Evolutionary conservation across 139 green algal species (phyloP).

Genomic region (Picochlorum sp.): DNA sequence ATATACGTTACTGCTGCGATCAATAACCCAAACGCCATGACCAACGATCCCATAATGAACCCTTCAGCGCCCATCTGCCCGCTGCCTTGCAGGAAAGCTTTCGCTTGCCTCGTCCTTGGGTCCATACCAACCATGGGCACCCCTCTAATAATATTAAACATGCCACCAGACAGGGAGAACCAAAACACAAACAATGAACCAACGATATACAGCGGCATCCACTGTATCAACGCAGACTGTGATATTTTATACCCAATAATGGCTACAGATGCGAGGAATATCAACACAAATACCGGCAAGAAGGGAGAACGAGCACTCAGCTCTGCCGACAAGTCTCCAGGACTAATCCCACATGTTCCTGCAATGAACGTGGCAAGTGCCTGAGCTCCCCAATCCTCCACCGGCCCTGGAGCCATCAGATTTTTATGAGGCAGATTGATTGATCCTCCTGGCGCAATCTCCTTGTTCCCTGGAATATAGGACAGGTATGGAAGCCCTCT

Average conservation of each 20-base stretch:
- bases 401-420: constrained; percentile 16
- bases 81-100: constrained; percentile 19
- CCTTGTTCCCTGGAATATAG: constrained; percentile 24
- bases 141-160: constrained; percentile 89
- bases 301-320: background rate
- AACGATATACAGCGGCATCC: constrained; percentile 31
- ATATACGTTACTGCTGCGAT: constrained; percentile 33
- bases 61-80: constrained; percentile 68
- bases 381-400: constrained; percentile 22
- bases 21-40: constrained; percentile 52
- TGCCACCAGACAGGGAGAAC: constrained; percentile 58
- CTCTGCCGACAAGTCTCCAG: constrained; percentile 27
- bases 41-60: constrained; percentile 65
- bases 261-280: constrained; percentile 11
- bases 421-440: constrained; percentile 35
- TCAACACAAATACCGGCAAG: constrained; percentile 23
- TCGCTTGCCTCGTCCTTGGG: constrained; percentile 12
- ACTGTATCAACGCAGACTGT: constrained; percentile 39
- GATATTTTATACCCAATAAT: constrained; percentile 41
- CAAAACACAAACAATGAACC: constrained; percentile 50
- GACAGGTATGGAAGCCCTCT: constrained; percentile 50
- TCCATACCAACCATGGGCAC: constrained; percentile 53
- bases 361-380: constrained; percentile 34
- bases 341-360: constrained; percentile 26
- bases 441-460: constrained; percentile 20